Base-by-base conservation (phyloP, 345 rosid genomes). In the Isatis tinctoria region DNA sequence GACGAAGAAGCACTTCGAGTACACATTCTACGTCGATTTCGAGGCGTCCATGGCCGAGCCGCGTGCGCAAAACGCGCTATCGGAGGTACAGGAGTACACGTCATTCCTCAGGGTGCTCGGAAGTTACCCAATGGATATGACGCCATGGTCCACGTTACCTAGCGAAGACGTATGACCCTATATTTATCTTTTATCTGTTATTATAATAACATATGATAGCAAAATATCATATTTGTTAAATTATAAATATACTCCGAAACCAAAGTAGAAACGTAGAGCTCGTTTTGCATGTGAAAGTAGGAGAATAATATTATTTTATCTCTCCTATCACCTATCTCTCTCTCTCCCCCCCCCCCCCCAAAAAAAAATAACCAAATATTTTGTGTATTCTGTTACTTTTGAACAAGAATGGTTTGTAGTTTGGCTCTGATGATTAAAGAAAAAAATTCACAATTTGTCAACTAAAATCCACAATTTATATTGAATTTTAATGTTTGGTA, bases 41-140 rank as follows among this genome's bases (percentile, higher is more conserved):
- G 99, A 95, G 59, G 99, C 99, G 1, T 90, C 97, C 3, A 90
- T 95, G 98, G 99, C 99, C 18, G 98, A 95, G 41, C 79, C 80
- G 17, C 84, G 98, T 60, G 98, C 98, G 10, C 98, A 95, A 69
- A 92, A 95, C 77, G 99, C 99, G n/a, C 78, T 95, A 36, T 84
- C 96, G 17, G 99, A 92, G 82, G 98, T 95, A n/a, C 99, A 95
- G 63, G 99, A 95, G 76, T 92, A 88, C 88, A 92, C 99, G 22
- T 95, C 99, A 6, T 95, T 95, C 84, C 83, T 95, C 75, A 81
- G 99, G 81, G 99, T 95, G 27, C 71, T 95, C 72, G 99, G 99
- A 10, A 95, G 99, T 60, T 95, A 95, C 75, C 99, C 99, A 3
- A 95, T 90, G 93, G 99, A 95, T 79, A 95, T 95, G 99, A 87